A percentile compares a stretch with the other conserved stretches of the same genome.
These are phyloP conservation scores for Verbena officinalis DNA, from an alignment of 257 asterid species.

Conservation along the genomic window DNA sequence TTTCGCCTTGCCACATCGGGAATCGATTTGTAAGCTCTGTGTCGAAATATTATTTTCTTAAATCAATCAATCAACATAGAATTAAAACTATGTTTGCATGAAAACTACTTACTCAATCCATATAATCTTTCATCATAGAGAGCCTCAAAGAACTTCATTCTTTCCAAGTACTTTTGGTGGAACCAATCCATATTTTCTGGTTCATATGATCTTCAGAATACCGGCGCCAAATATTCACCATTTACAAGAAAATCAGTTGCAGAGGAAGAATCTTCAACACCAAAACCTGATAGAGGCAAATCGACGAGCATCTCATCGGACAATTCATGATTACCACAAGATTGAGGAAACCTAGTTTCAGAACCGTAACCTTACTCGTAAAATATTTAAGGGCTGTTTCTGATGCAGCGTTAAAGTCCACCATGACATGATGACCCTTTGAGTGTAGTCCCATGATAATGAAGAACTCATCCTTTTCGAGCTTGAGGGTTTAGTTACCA, in stretches of 20 bases:
- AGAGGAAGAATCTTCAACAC: not conserved
- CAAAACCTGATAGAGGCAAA: not conserved
- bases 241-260: not conserved
- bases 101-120: conserved; percentile 45
- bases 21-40: no score
- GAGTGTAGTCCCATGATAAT: no score
- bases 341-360: conserved; percentile 2
- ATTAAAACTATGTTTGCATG: not conserved
- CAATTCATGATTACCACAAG: not conserved
- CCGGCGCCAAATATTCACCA: no score
- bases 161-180: conserved; percentile 41
- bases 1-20: no score
- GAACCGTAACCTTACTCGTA: no score
- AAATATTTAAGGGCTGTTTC: no score
- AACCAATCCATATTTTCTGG: conserved; percentile 37
- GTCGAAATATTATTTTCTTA: no score
- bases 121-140: conserved; percentile 52
- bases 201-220: not conserved
- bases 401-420: no score
- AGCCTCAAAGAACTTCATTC: conserved; percentile 59
- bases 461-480: no score
- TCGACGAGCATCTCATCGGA: not conserved
- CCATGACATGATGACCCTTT: no score
- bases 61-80: no score
- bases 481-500: no score